Percentiles rank a stretch among this genome's conserved stretches.
Evolutionary conservation across 352 stramenopile genomes (phyloP).

Genomic region (Phytophthora sojae): DNA sequence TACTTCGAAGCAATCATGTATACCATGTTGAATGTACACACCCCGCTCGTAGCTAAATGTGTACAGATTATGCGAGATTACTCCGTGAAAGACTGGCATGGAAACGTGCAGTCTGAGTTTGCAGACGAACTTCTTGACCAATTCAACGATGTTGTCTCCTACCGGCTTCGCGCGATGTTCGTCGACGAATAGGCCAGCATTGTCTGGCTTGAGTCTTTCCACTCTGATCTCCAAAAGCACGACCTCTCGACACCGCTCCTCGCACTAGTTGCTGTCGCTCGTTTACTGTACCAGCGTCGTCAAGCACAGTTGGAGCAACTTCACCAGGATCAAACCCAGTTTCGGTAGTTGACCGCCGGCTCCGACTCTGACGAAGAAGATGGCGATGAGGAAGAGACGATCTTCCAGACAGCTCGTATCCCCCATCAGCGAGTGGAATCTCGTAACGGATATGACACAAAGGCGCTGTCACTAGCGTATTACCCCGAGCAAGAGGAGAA

Average conservation of each 20-base stretch:
- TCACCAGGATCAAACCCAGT: background rate
- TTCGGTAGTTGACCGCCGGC: background rate
- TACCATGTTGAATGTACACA: too few relatives aligned
- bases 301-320: background rate
- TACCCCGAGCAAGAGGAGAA: slow-evolving; percentile 17
- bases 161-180: background rate
- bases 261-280: background rate
- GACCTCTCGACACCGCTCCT: background rate
- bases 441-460: slow-evolving; percentile 45
- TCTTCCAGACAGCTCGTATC: background rate
- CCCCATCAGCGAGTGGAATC: slow-evolving; percentile 46
- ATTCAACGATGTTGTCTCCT: background rate
- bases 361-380: background rate
- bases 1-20: too few relatives aligned
- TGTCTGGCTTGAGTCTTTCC: background rate
- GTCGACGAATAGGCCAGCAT: background rate
- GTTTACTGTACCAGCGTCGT: background rate
- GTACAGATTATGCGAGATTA: background rate
- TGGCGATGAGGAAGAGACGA: background rate
- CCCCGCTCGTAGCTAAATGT: too few relatives aligned
- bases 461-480: slow-evolving; percentile 59
- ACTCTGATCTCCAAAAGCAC: background rate
- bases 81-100: too few relatives aligned
- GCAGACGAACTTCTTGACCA: too few relatives aligned
- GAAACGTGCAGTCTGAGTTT: too few relatives aligned